Evolutionary conservation across 805 yeast species (phyloP), one percentile per base, ranked within the genome.

Genomic region (Cyberlindnera xishuangbannaensis): DNA sequence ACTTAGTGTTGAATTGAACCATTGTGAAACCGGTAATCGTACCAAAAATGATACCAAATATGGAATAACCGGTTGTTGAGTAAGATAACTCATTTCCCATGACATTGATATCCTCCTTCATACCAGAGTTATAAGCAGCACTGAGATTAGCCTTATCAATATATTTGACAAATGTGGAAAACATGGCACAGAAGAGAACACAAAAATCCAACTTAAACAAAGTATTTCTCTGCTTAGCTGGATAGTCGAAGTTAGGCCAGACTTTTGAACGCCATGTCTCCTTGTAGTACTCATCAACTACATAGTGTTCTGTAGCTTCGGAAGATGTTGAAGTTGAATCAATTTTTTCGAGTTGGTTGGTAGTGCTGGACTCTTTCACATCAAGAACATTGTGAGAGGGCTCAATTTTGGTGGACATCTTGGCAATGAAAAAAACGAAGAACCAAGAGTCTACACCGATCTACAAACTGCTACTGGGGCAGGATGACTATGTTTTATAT

Each of bases 71-170:
- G 10, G 71, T 74, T 42, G 74, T 78, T 6, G 78, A 68, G 43
- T 76, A 61, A 31, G 75, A 72, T 37, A 78, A 64, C 44, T 80
- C 84, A 47, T 78, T 74, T 10, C 83, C 83, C 34, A 63, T 47
- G 27, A 82, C 68, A 5, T 64, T 62, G 23, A 79, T 57, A 28
- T 64, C 76, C 44, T 69, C 76, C 38, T 67, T 56, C 73, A 81
- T 65, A 15, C 83, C 81, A 13, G 78, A 69, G 25, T 75, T 77
- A 46, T 78, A 80, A 1, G 86, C 86, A 47, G 78, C 76, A 40
- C 67, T 69, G 24, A 47, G 23, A 34, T 88, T 87, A 21, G 75
- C 56, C 39, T 67, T 71, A 48, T 78, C 84, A 38, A 78, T 53
- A 41, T 67, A 68, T 48, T 75, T 76, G 38, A 74, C 69, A 27